Base-by-base conservation (phyloP, 495 filamentous ascomycete genomes). In the Neurospora discreta region DNA sequence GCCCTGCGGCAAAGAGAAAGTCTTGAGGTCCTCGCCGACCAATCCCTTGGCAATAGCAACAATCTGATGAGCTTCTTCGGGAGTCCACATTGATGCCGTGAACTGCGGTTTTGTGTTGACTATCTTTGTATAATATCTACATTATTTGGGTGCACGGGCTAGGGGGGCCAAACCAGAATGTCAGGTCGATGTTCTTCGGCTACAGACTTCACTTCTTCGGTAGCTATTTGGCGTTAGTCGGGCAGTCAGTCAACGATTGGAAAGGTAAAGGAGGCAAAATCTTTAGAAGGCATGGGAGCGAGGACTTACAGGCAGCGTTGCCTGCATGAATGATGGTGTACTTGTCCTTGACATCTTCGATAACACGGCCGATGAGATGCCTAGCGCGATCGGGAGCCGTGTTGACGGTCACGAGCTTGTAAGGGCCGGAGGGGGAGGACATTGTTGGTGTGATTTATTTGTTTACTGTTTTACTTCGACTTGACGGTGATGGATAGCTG, bases 41-140 rank as follows among this genome's bases (percentile, higher is more conserved):
- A 80, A 60, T 75, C 26, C 88, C 60, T 83, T 81, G 39, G 89
- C 88, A 69, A 87, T 89, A 3, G 81, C 74, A 38, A 88, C 83
- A 65, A 90, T 89, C 72, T 85, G 73, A 40, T 80, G 71, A 23
- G 87, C 85, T 77, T 91, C 79, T 70, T 89, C 86, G 20, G 82
- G 81, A 11, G 88, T 84, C 89, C 89, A 91, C 89, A 91, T 91
- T 40, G 89, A 90, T 18, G 89, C 89, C 68, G 85, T 89, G 73
- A 72, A 41, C 40, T 40, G 39, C 39, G 11, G n/a, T 71, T 15
- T 75, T 30, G 39, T 10, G 10, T 33, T 36, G 36, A 65, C 73
- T 65, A 74, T 41, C 71, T 39, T 38, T 38, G 1, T 38, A 38
- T 38, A 38, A 8, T 38, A 5, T 8, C 39, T 39, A 39, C 9